Conservation (phyloP, 345 rosid genomes). For the Dipteronia sinensis region DNA sequence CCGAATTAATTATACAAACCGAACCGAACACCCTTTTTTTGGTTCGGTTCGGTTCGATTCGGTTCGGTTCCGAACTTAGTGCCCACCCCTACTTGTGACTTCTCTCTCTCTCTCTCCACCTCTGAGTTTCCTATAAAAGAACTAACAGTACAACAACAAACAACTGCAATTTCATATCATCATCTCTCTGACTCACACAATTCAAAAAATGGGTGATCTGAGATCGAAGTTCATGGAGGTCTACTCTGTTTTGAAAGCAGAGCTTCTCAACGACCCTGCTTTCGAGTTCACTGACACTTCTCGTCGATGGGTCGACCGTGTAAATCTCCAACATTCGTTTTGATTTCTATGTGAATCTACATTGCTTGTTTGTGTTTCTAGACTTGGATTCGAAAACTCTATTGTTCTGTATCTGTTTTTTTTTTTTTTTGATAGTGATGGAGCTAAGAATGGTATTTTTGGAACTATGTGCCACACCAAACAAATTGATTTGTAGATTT, state of each 20-base stretch:
- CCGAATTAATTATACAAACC: no score
- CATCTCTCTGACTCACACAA: neutral
- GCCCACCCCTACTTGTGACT: no score
- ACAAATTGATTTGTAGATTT: no score
- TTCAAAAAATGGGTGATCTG: conserved; percentile 42
- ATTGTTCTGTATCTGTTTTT: neutral
- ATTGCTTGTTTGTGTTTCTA: neutral
- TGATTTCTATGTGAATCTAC: neutral
- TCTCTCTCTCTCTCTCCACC: neutral
- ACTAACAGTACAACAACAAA: neutral
- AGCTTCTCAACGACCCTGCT: conserved; percentile 78
- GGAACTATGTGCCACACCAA: no score
- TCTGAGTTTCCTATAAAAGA: neutral
- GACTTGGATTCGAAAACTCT: neutral
- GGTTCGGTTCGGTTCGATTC: no score
- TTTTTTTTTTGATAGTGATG: neutral
- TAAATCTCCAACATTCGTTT: conserved; percentile 12
- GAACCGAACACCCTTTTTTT: no score
- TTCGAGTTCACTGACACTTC: conserved; percentile 79
- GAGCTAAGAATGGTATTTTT: neutral
- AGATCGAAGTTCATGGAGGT: conserved; percentile 62
- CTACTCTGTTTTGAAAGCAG: conserved; percentile 61
- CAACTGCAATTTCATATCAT: neutral
- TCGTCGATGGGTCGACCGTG: conserved; percentile 81
- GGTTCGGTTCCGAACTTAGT: no score